Evolutionary conservation across 1,284 basidiomycete species (phyloP), one percentile per base, ranked within the genome.

Genomic region (Microbotryomycetes sp.): DNA sequence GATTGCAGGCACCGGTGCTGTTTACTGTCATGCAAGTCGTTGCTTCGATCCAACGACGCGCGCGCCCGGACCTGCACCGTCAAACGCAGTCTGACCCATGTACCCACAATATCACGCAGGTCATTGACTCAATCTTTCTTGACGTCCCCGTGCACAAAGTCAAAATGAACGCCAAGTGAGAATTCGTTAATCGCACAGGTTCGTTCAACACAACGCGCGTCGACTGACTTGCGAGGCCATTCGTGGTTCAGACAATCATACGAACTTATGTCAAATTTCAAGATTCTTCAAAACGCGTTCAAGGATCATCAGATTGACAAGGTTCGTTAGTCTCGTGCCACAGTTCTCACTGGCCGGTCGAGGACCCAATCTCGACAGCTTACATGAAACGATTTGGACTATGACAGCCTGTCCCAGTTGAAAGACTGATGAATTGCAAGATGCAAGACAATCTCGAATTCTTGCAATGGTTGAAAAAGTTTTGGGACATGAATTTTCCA

Each of bases 361-460:
- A 29, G 9, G 6, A 19, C 26, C 2, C 16, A 23, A 16, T 19
- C 14, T 25, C 9, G 14, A 9, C 7, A 15, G 46, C 26, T 28
- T 28, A 15, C 28, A 23, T 25, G 3, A 4, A 19, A 15, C 19
- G n/a, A n/a, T n/a, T n/a, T n/a, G n/a, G n/a, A 54, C 55, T 22
- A 49, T 31, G 16, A 19, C 65, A 94, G 90, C 93, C 94, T 16
- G 93, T 99, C 73, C 88, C 84, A 1, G 88, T 99, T 29, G 93
- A 97, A 69, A 86, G 82, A 71, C 83, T 99, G 57, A 85, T 92
- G 52, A 94, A 94, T 79, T 98, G 94, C 81, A 97, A 97, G 81
- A 98, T 98, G 94, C 96, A 56, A 78, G 96, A 98, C 78, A 99
- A 99, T 77, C 86, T 99, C 70, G 96, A 99, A 76, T 98, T 98